A percentile compares a stretch with the other conserved stretches of the same genome.
Conservation (phyloP, 1,284 basidiomycete species). For the Cutaneotrichosporon sp. region DNA sequence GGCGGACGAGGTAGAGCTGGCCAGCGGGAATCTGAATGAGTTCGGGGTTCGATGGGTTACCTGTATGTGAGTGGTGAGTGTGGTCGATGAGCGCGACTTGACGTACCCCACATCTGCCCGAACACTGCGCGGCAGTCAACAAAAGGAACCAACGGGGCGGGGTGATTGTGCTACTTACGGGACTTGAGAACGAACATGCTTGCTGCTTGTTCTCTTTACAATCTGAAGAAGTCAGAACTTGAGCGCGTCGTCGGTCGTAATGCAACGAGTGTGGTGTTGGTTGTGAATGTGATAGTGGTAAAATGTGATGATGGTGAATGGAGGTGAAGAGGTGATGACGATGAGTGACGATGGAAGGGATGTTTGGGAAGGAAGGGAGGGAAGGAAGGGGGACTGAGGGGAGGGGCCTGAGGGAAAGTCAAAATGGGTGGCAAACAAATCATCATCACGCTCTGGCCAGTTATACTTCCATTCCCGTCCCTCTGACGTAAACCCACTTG, state of each 20-base stretch:
- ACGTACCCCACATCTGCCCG: constrained; percentile 90
- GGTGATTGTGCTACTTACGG: constrained; percentile 55
- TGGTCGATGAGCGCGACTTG: neutral
- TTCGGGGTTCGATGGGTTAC: constrained; percentile 70
- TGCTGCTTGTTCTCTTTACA: neutral
- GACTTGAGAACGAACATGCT: constrained; percentile 75
- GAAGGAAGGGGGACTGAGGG: too few relatives aligned
- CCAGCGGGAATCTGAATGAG: constrained; percentile 92
- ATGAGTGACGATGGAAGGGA: too few relatives aligned
- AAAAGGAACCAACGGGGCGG: constrained; percentile 6
- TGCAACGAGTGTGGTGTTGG: neutral
- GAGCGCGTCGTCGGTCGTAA: neutral
- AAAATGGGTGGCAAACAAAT: constrained; percentile 4
- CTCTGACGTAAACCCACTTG: too few relatives aligned
- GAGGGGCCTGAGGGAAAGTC: too few relatives aligned
- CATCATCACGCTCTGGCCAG: too few relatives aligned
- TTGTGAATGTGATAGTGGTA: too few relatives aligned
- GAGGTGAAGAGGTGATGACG: too few relatives aligned
- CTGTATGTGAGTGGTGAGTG: constrained; percentile 29
- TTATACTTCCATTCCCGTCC: too few relatives aligned
- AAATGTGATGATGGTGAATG: too few relatives aligned
- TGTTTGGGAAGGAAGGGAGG: too few relatives aligned
- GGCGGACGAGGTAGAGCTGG: constrained; percentile 83
- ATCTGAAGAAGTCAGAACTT: neutral
- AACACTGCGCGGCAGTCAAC: constrained; percentile 58